Evolutionary conservation across 2,329 filamentous ascomycete species (phyloP).

Genomic region (Fusarium veterinarium): DNA sequence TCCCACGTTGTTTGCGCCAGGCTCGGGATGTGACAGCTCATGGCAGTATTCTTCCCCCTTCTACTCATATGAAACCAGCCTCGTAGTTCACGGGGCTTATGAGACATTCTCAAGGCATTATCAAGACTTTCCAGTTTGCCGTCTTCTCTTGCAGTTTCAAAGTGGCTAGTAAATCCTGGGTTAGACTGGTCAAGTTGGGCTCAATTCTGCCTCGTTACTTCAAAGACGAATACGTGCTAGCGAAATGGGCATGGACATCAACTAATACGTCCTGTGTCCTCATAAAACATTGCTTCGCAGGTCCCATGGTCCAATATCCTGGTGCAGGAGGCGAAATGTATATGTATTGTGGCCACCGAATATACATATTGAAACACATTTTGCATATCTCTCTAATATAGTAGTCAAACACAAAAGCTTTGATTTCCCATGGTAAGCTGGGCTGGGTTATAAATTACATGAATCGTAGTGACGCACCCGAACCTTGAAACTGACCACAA

Average conservation of each 20-base stretch:
- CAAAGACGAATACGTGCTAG: not conserved
- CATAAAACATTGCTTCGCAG: not conserved
- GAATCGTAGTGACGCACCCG: not conserved
- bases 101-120: not conserved
- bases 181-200: not conserved
- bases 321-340: not conserved
- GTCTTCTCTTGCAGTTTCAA: not conserved
- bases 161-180: not conserved
- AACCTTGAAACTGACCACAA: not conserved
- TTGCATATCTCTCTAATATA: not conserved
- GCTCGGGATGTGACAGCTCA: not conserved
- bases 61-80: not conserved
- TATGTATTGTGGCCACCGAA: not conserved
- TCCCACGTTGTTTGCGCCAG: not conserved
- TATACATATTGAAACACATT: not conserved
- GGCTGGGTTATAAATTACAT: not conserved
- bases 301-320: not conserved
- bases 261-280: not conserved
- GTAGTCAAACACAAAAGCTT: not conserved
- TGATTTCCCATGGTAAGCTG: not conserved
- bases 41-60: not conserved
- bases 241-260: not conserved
- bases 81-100: not conserved
- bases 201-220: not conserved
- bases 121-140: not conserved